Evolutionary conservation across 2,329 filamentous ascomycete species (phyloP), one percentile per base, ranked within the genome.

Genomic region (Atkinsonella texensis): DNA sequence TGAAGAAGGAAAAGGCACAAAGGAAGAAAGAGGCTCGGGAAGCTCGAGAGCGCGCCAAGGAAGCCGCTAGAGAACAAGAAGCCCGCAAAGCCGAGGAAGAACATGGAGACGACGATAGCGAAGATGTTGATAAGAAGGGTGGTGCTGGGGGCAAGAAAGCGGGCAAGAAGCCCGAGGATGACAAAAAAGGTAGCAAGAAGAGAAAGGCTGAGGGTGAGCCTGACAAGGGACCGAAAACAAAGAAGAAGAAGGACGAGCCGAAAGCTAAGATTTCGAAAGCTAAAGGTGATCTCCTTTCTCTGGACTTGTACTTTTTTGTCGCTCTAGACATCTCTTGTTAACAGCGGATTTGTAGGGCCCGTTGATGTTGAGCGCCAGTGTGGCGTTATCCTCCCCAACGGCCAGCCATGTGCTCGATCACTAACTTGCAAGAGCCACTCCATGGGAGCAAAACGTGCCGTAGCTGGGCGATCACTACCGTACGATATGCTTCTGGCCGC

Each of bases 361-460:
- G 90, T 96, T 41, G 90, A 96, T 68, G 90, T 96, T 18, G 90
- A 95, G 71, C 82, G 86, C 60, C 90, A 96, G 70, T 96, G 90
- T 62, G 90, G 90, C 75, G 90, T 96, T 39, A 76, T 84, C 20
- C 74, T 95, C 52, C 80, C 87, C 0, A 95, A 95, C 62, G 89
- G 89, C 1, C 85, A 87, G 54, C 86, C 86, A 51, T 96, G 90
- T 65, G 90, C 90, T 11, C 76, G 90, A 52, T 94, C 88, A 3
- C 70, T 96, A 53, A 96, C 90, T 0, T 96, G 90, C 74, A 96
- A 96, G 70, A 91, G 85, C 54, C 90, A 96, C 58, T 84, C 79
- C n/a, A 95, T 96, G 90, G 89, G 90, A 11, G 85, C 90, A 5
- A 96, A 96, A 69, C 79, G 90, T 59, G 85, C 86, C 1, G 90